Evolutionary conservation across 768 basidiomycete species (phyloP), one percentile per base, ranked within the genome.

Genomic region (Chalciporus piperatus): DNA sequence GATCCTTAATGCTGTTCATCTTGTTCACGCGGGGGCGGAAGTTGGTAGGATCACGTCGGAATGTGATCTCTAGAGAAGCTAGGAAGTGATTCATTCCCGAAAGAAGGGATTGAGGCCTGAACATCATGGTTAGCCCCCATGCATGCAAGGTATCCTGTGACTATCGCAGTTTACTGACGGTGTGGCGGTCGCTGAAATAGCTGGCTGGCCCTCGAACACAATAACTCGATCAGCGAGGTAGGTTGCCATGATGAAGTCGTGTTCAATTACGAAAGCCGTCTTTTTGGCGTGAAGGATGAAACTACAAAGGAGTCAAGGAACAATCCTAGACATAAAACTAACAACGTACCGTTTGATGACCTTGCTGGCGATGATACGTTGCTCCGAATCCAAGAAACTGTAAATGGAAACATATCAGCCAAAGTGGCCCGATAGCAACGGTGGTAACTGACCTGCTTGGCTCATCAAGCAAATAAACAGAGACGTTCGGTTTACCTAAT

Each of bases 161-260:
- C 4, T 20, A 20, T 48, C 48, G 17, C 2, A 3, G 33, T 52
- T 17, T 16, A 78, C 88, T 63, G 68, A 96, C 91, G 87, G 91
- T 22, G 90, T 89, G 17, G 97, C 97, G 37, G 86, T 95, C 16
- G 97, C 95, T 45, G 86, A 48, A 45, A 94, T 71, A 38, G 94
- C 95, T 6, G 97, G 96, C 61, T 83, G 71, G 35, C 91, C 91
- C 67, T 89, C 86, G 61, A 92, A 95, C 12, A 95, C 92, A 53
- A 96, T 93, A 62, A 97, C 93, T 41, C 96, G 89, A 68, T 99
- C 97, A 38, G 97, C 96, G 50, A 99, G 89, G 71, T 99, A 98
- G 2, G 96, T 98, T 4, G 96, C 95, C 96, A 98, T 98, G 76
- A 98, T 97, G 72, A 99, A 98, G 76, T 98, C 96, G 84, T 99